Conservation (phyloP, 1,284 basidiomycete species). For the Cutaneotrichosporon cavernicola region DNA sequence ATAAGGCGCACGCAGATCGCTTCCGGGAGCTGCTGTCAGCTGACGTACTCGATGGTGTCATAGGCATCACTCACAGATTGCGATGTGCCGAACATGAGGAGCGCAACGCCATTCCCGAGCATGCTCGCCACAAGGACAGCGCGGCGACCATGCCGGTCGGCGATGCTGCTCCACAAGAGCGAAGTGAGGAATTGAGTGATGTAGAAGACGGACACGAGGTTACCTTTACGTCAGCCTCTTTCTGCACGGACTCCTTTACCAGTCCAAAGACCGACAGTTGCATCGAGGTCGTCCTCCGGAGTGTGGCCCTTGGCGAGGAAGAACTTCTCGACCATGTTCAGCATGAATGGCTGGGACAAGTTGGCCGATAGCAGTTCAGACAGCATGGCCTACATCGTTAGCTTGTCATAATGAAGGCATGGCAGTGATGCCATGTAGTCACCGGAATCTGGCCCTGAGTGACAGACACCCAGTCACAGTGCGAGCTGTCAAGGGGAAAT, state of each 20-base stretch:
- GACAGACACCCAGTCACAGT: constrained; percentile 3
- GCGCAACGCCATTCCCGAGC: constrained; percentile 63
- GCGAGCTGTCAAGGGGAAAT: not conserved
- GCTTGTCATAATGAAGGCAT: not conserved
- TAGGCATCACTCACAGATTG: constrained; percentile 57
- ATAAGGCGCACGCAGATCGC: constrained; percentile 85
- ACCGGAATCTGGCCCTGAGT: constrained; percentile 5
- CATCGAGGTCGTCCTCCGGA: constrained; percentile 47
- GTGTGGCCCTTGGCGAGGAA: constrained; percentile 36
- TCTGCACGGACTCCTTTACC: constrained; percentile 28
- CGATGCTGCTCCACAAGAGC: constrained; percentile 86
- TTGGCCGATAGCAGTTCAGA: constrained; percentile 91
- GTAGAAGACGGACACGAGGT: constrained; percentile 57
- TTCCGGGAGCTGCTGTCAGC: constrained; percentile 72
- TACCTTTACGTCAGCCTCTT: constrained; percentile 34
- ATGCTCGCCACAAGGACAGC: constrained; percentile 81
- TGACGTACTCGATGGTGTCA: constrained; percentile 71
- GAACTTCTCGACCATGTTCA: constrained; percentile 83
- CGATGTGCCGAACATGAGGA: constrained; percentile 77
- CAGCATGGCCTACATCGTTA: constrained; percentile 68
- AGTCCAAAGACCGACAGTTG: constrained; percentile 51
- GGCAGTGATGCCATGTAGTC: not conserved
- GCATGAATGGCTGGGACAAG: constrained; percentile 79
- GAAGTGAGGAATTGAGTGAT: constrained; percentile 77
- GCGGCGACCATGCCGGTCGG: constrained; percentile 84